Evolutionary conservation across 345 rosid species (phyloP).

Genomic region (Physaria fendleri): DNA sequence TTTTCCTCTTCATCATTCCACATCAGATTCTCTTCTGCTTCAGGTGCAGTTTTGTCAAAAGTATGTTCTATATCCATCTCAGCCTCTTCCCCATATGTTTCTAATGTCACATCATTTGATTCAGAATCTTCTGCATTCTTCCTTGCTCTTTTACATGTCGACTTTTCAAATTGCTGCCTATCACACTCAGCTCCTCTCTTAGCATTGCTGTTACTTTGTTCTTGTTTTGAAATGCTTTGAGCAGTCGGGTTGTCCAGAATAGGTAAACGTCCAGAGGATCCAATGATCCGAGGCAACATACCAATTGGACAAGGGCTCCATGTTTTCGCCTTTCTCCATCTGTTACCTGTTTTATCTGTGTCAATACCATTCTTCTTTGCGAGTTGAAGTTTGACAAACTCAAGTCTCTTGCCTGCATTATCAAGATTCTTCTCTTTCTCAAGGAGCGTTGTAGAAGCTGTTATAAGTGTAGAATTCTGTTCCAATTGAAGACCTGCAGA

Average conservation of each 20-base stretch:
- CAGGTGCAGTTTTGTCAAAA: conserved; percentile 22
- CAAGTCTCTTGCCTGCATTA: conserved; percentile 57
- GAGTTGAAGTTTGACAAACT: conserved; percentile 33
- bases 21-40: conserved; percentile 18
- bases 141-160: conserved; percentile 37
- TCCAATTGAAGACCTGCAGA: conserved; percentile 26
- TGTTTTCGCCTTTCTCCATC: conserved; percentile 53
- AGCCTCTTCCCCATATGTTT: conserved; percentile 8
- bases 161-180: conserved; percentile 7
- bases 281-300: conserved; percentile 55
- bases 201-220: conserved; percentile 16
- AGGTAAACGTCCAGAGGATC: conserved; percentile 63
- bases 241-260: conserved; percentile 35
- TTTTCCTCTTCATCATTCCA: conserved; percentile 13
- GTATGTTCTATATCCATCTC: conserved; percentile 29
- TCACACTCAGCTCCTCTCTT: conserved; percentile 33
- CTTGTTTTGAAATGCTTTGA: conserved; percentile 22
- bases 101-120: background rate
- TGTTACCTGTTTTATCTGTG: conserved; percentile 23
- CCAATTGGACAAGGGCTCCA: conserved; percentile 92
- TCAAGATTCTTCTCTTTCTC: conserved; percentile 42
- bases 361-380: conserved; percentile 27
- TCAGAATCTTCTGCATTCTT: conserved; percentile 26
- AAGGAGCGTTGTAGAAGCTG: conserved; percentile 24
- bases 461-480: conserved; percentile 13